phyloP scores from a whole-genome alignment of 176 grass and related monocot species.

The Thinopyrum elongatum region DNA sequence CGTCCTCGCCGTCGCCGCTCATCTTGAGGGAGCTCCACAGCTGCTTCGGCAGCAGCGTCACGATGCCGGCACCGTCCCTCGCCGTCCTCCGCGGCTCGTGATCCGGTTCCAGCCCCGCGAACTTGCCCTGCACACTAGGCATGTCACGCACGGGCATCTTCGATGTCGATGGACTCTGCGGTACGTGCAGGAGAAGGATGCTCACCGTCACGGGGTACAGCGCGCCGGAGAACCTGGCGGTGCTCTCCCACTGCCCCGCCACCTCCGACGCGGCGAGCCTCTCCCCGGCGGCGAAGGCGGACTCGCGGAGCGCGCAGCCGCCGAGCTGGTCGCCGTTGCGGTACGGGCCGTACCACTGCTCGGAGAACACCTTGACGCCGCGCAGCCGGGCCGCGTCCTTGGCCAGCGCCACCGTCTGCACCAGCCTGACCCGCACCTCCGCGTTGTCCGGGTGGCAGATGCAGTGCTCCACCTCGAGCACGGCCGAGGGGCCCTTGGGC shows the following conservation, averaged over 20 bases:
- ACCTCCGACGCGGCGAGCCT: slow-evolving; percentile 49
- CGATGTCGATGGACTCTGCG: too few relatives aligned
- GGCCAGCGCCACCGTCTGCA: slow-evolving; percentile 55
- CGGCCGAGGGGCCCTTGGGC: slow-evolving; percentile 44
- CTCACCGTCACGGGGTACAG: slow-evolving; percentile 44
- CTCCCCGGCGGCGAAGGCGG: slow-evolving; percentile 64
- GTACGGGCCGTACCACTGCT: slow-evolving; percentile 86
- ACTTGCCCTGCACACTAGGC: slow-evolving; percentile 40
- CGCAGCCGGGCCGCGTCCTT: slow-evolving; percentile 49
- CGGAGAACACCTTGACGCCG: slow-evolving; percentile 72
- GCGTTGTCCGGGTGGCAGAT: slow-evolving; percentile 46
- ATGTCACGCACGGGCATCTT: not conserved
- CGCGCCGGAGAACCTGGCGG: slow-evolving; percentile 41
- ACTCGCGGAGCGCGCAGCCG: slow-evolving; percentile 61
- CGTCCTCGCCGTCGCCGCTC: slow-evolving; percentile 32
- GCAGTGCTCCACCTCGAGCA: slow-evolving; percentile 85
- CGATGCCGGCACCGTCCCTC: slow-evolving; percentile 45
- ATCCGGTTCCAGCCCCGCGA: slow-evolving; percentile 38
- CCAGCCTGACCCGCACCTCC: slow-evolving; percentile 54
- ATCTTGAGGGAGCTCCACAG: slow-evolving; percentile 68
- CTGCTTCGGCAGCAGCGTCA: slow-evolving; percentile 67
- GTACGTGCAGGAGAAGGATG: not conserved
- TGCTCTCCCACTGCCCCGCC: slow-evolving; percentile 46
- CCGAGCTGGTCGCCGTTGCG: slow-evolving; percentile 85
- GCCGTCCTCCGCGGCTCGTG: slow-evolving; percentile 25